A percentile compares a stretch with the other conserved stretches of the same genome.
Conservation (phyloP, 2,329 filamentous ascomycete genomes). For the Emmonsiellopsis sp. region DNA sequence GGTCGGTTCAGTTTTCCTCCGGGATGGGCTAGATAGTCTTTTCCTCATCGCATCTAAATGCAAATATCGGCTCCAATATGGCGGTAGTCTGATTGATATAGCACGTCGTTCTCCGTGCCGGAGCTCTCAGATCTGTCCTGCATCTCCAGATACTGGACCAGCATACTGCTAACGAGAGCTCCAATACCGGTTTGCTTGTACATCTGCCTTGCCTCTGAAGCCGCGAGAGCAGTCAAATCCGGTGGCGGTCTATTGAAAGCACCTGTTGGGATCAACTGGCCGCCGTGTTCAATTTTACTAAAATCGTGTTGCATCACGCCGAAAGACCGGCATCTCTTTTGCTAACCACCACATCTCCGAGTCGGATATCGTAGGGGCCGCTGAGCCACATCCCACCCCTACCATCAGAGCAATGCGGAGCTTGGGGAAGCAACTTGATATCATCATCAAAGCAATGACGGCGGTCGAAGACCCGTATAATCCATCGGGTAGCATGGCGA, state of each 20-base stretch:
- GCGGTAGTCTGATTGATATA: slow-evolving; percentile 20
- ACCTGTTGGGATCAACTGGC: slow-evolving; percentile 10
- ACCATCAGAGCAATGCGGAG: slow-evolving; percentile 17
- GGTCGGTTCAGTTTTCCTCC: slow-evolving; percentile 1
- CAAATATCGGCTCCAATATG: slow-evolving; percentile 23
- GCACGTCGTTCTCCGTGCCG: not conserved
- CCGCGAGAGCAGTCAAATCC: slow-evolving; percentile 5
- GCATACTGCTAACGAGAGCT: not conserved
- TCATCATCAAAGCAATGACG: slow-evolving; percentile 9
- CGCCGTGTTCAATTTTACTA: slow-evolving; percentile 10
- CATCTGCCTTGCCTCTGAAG: slow-evolving; percentile 2
- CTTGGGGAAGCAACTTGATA: slow-evolving; percentile 12
- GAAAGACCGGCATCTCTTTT: slow-evolving; percentile 8
- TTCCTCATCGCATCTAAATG: slow-evolving; percentile 22
- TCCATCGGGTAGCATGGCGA: slow-evolving; percentile 14
- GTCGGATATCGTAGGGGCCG: slow-evolving; percentile 12
- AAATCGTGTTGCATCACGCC: slow-evolving; percentile 22
- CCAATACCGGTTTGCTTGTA: not conserved
- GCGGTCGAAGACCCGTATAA: slow-evolving; percentile 11
- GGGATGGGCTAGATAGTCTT: slow-evolving; percentile 9
- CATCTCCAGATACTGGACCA: not conserved
- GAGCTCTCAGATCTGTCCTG: not conserved
- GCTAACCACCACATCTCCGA: slow-evolving; percentile 19
- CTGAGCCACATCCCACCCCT: slow-evolving; percentile 17
- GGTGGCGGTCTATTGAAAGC: slow-evolving; percentile 13